A percentile compares a stretch with the other conserved stretches of the same genome.
These are phyloP conservation scores for Tetrahymena thermophila DNA, from an alignment of 73 alveolate species.

Conservation along the genomic window DNA sequence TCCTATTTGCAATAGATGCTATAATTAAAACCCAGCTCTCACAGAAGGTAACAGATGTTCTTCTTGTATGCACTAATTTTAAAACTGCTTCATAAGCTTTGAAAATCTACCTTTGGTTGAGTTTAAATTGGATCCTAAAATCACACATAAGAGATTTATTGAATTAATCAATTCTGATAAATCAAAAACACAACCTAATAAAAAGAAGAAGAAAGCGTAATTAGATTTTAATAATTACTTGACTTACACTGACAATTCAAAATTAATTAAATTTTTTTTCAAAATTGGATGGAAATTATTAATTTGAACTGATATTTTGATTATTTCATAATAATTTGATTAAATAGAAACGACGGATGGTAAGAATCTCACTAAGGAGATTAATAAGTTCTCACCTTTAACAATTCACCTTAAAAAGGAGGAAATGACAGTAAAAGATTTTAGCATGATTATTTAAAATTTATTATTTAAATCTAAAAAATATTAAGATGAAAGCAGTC, in stretches of 20 bases:
- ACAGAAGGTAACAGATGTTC: not conserved
- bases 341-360: not conserved
- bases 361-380: not conserved
- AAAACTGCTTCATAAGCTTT: conserved; percentile 8
- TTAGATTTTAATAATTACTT: not conserved
- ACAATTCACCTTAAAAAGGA: not conserved
- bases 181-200: not conserved
- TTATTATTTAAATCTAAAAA: not conserved
- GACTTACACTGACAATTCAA: not conserved
- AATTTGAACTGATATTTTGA: not conserved
- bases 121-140: not conserved
- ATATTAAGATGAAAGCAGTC: not conserved
- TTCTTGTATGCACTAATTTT: conserved; percentile 21
- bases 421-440: not conserved
- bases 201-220: conserved; percentile 1
- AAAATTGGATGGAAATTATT: not conserved
- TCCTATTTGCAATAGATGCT: conserved; percentile 1
- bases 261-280: no score
- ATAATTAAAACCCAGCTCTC: not conserved
- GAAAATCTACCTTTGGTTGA: conserved; percentile 25
- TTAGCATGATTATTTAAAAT: not conserved
- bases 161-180: conserved; percentile 11
- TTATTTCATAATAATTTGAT: not conserved
- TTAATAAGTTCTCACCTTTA: not conserved
- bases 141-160: conserved; percentile 1